Base-by-base conservation (phyloP, 2,329 filamentous ascomycete genomes). In the Polychaeton citri region DNA sequence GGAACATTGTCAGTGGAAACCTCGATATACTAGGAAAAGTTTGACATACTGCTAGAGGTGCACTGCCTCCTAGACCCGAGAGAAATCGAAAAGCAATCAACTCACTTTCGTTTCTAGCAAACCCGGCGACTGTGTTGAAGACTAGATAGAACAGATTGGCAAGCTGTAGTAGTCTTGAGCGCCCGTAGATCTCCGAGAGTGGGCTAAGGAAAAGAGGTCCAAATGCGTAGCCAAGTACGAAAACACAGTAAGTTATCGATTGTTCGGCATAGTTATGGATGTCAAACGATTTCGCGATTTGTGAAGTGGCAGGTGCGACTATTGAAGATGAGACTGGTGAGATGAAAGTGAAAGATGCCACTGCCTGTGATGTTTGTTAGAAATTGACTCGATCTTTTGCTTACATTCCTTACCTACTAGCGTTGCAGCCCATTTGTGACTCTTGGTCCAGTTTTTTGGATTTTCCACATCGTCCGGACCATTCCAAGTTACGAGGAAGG, bases 401-500 rank as follows among this genome's bases (percentile, higher is more conserved):
- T n/a, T n/a, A n/a, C n/a, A n/a, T n/a, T n/a, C n/a, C n/a, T n/a
- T n/a, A n/a, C n/a, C n/a, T n/a, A n/a, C n/a, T n/a, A n/a, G n/a
- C 0, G 62, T 65, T 1, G 59, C 61, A 15, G 57, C 48, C 64
- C 64, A 66, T 47, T 65, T 65, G 20, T 56, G 49, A 35, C 50
- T 53, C 38, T 55, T 56, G 3, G 50, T 46, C 63, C 63, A 66
- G 37, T 66, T 66, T 42, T 65, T 64, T 1, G 65, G 65, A 35
- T 68, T 68, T 18, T 50, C 51, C 7, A 59, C 61, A 40, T 68
- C 65, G 20, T 64, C 52, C 4, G 60, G 53, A 2, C 58, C 56
- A 37, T 66, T 63, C 64, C 64, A 68, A 2, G 58, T 60, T 1
- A 68, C 62, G 2, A 55, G 41, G 34, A 54, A n/a, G n/a, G n/a